A percentile compares a stretch with the other conserved stretches of the same genome.
These are phyloP conservation scores for Penicillium sp. DNA, from an alignment of 2,329 filamentous ascomycete genomes.

Conservation along the genomic window DNA sequence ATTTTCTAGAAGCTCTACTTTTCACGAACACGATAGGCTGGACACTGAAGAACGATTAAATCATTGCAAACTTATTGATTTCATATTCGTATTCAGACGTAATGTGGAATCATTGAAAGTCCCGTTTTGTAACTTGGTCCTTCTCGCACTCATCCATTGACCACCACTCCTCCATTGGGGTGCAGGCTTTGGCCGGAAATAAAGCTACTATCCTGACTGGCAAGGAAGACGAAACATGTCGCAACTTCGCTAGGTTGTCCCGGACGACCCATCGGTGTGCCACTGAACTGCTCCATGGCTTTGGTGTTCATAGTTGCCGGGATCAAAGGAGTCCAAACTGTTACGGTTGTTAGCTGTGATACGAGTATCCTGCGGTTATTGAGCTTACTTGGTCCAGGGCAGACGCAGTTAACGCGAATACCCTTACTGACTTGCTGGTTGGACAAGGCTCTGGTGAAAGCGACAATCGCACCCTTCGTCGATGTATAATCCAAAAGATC, in stretches of 20 bases:
- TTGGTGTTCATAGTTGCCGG: slow-evolving; percentile 67
- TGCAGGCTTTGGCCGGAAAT: slow-evolving; percentile 68
- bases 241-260: slow-evolving; percentile 78
- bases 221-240: slow-evolving; percentile 75
- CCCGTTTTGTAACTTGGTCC: background rate
- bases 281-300: slow-evolving; percentile 66
- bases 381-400: slow-evolving; percentile 61
- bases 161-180: slow-evolving; percentile 57
- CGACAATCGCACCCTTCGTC: slow-evolving; percentile 68
- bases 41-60: no score
- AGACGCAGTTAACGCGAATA: slow-evolving; percentile 72
- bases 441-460: slow-evolving; percentile 71
- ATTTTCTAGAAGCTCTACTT: no score
- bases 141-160: slow-evolving; percentile 42
- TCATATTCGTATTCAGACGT: no score
- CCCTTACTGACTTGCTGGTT: slow-evolving; percentile 70
- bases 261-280: slow-evolving; percentile 69
- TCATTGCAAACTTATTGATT: no score
- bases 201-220: slow-evolving; percentile 66
- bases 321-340: slow-evolving; percentile 71
- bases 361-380: background rate
- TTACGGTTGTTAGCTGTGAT: slow-evolving; percentile 1
- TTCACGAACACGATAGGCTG: no score
- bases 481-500: slow-evolving; percentile 79
- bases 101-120: background rate